Evolutionary conservation across 352 stramenopile genomes (phyloP), one percentile per base, ranked within the genome.

Genomic region (Globisporangium solare): DNA sequence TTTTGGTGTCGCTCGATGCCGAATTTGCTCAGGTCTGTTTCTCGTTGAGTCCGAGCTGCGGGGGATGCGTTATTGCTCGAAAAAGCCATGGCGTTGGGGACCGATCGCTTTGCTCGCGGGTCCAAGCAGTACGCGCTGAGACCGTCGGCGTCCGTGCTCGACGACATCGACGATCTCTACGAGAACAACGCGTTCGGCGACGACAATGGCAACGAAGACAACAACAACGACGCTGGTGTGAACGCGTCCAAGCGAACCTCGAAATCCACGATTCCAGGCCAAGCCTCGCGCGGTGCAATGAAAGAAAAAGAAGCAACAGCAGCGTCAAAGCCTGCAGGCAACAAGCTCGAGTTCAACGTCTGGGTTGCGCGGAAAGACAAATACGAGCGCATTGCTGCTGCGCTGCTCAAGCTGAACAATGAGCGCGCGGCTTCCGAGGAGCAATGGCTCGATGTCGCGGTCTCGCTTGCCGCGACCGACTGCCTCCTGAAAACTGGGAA

Each of bases 311-410:
- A 37, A 24, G 27, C 22, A 42, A 32, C 45, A 49, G n/a, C 7
- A 17, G 4, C 49, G 5, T 40, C 40, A 15, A 65, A 51, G 15
- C 6, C 15, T 41, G 12, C 27, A 11, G 50, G 18, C 27, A 14
- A 21, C 18, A 70, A 70, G 31, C 67, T 92, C 47, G 71, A 92
- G 22, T 94, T 96, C 53, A 72, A 92, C 35, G 72, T 88, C 12
- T 96, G 84, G 84, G 83, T 96, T 13, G 74, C 74, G 7, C 79
- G 82, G 27, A 94, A 96, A 56, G 86, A 96, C 68, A 92, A 92
- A 58, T 94, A 92, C 54, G 85, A 94, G 62, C 78, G 81, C 22
- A 87, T 86, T 49, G 73, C 84, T 12, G 56, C 67, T 21, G 68
- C 86, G 40, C 66, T 96, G 13, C 49, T 61, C 18, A 62, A 88